These are phyloP conservation scores for Aspergillus terreus DNA, from an alignment of 2,329 filamentous ascomycete species.

Conservation along the genomic window DNA sequence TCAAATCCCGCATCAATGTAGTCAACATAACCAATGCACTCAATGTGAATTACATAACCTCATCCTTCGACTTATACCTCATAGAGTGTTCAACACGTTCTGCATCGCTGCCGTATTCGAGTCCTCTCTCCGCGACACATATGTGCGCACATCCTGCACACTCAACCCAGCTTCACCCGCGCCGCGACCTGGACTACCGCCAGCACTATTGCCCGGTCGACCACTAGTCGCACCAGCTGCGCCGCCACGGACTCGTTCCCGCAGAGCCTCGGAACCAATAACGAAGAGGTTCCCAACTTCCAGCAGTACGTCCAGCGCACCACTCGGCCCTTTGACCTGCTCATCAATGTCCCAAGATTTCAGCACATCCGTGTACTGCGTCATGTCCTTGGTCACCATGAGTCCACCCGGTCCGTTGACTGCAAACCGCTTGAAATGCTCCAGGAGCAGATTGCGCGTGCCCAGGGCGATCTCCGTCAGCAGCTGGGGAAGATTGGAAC, in stretches of 20 bases:
- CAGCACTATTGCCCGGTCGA: constrained; percentile 43
- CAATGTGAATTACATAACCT: not conserved
- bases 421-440: constrained; percentile 91
- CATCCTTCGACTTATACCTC: constrained; percentile 9
- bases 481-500: constrained; percentile 78
- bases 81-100: constrained; percentile 68
- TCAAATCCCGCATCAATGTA: too few species aligned
- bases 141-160: constrained; percentile 63
- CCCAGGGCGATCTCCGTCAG: constrained; percentile 78
- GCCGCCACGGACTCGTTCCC: constrained; percentile 64
- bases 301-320: constrained; percentile 76
- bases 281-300: constrained; percentile 97
- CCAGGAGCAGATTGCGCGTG: constrained; percentile 73
- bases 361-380: constrained; percentile 83
- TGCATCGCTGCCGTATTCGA: constrained; percentile 76
- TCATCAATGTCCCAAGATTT: constrained; percentile 74
- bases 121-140: constrained; percentile 82
- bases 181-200: constrained; percentile 19
- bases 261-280: constrained; percentile 74
- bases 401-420: constrained; percentile 91
- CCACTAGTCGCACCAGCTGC: constrained; percentile 44
- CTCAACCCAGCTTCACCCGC: constrained; percentile 52
- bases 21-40: too few species aligned
- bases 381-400: constrained; percentile 94
- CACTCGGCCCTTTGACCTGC: constrained; percentile 47